Base-by-base conservation (phyloP, 2,329 filamentous ascomycete genomes). In the Aspergillus brunneoviolaceus region DNA sequence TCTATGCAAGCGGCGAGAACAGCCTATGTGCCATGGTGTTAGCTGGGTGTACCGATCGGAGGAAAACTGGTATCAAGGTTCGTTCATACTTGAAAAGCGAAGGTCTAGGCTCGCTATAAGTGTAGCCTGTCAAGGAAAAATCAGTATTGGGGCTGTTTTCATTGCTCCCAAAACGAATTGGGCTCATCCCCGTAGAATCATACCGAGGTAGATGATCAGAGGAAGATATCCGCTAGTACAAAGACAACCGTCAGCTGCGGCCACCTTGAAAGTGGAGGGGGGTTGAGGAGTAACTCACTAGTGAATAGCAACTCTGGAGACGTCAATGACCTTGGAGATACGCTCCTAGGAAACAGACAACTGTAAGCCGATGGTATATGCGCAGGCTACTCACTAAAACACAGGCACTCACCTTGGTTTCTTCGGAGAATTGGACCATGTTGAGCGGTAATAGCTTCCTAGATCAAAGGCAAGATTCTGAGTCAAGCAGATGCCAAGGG, bases 161-260 rank as follows among this genome's bases (percentile, higher is more conserved):
- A 33, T 7, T 16, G n/a, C 45, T 21, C 27, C 25, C 39, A 9
- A 23, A 19, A 21, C 25, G 1, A 3, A 4, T 5, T 14, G 12
- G 7, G 19, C n/a, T 16, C 10, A 35, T 19, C 2, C 10, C 11
- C 3, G 23, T 31, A 35, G 64, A 51, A 65, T 60, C 80, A 72
- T 88, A 95, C 91, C 95, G 71, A 99, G 89, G 79, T 98, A 99
- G 78, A 99, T 85, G 76, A 99, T 96, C 78, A 99, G 80, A 70
- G 95, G 95, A 60, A 99, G 87, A 80, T 98, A 99, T 77, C 95
- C 95, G 84, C 92, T 96, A 48, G 70, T 31, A 59, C 56, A 61
- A 61, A 57, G 50, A 58, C 54, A 51, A 42, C 45, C 16, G 60
- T 72, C 60, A 70, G 67, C 65, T 55, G 58, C 56, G n/a, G 53